Evolutionary conservation across 176 grass and related monocot species (phyloP), one percentile per base, ranked within the genome.

Genomic region (Carex myosuroides): DNA sequence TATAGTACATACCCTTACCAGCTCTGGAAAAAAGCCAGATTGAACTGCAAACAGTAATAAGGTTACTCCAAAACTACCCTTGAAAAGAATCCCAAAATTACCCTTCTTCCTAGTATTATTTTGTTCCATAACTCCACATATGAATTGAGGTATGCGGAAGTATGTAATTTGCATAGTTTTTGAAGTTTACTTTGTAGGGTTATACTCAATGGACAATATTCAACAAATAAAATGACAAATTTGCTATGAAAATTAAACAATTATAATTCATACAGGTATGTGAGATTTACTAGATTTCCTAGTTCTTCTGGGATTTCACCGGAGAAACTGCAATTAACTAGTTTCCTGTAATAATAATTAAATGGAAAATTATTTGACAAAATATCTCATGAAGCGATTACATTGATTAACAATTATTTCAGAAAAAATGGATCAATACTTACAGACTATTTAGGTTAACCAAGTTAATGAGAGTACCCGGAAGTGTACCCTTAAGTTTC

Each of bases 281-380:
- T 72, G 3, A 94, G 84, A 60, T 85, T 73, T 79, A 50, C 14
- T 44, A 97, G 81, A 81, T 90, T 88, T 35, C 94, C 94, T 84
- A 97, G 65, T 85, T 85, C 94, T 11, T 74, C 80, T 1, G 94
- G 94, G 85, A 97, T 64, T 63, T 10, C 33, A 55, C 94, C 94
- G 0, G 3, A 91, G 81, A 97, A 92, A 70, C 85, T 87, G 79
- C 92, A 97, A 52, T 76, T 46, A 55, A 91, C 53, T 64, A 97
- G 55, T 60, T 12, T 90, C 77, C 94, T 94, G 22, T 70, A 82
- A 13, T 11, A 79, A 84, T 75, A 29, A 24, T 78, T 18, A 29
- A 63, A 76, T 29, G 57, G 61, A 70, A 79, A 20, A 87, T 32
- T 66, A 85, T 53, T 90, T 81, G 24, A 6, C 39, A 88, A 65